Evolutionary conservation across 1,139 yeast species (phyloP).

Genomic region (Geotrichum australiense): DNA sequence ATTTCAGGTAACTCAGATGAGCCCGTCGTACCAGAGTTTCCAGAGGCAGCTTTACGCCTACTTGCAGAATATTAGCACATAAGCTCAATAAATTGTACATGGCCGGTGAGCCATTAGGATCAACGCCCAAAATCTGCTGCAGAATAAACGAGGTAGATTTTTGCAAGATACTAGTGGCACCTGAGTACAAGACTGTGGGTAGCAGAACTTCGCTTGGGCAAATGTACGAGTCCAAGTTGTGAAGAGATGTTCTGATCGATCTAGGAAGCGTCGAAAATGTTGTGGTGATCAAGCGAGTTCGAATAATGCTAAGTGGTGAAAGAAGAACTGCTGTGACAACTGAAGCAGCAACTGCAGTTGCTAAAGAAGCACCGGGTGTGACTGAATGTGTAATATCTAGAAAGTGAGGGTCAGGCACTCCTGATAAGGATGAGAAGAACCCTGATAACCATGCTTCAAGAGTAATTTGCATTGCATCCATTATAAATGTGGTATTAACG

Average conservation of each 20-base stretch:
- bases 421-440: constrained; percentile 68
- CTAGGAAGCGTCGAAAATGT: constrained; percentile 36
- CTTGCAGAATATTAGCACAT: constrained; percentile 50
- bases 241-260: constrained; percentile 35
- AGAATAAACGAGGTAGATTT: constrained; percentile 69
- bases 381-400: constrained; percentile 78
- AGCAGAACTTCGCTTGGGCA: constrained; percentile 48
- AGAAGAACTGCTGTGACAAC: constrained; percentile 68
- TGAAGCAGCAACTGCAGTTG: constrained; percentile 63
- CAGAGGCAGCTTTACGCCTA: constrained; percentile 73
- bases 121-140: constrained; percentile 59
- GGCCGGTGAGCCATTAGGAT: constrained; percentile 58
- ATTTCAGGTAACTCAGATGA: constrained; percentile 56
- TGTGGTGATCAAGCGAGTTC: constrained; percentile 70
- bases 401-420: constrained; percentile 87
- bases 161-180: constrained; percentile 55
- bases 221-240: constrained; percentile 39
- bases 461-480: constrained; percentile 67
- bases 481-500: constrained; percentile 74
- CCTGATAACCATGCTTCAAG: constrained; percentile 92
- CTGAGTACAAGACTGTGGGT: constrained; percentile 59
- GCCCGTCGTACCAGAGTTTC: constrained; percentile 83
- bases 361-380: constrained; percentile 61
- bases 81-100: constrained; percentile 50
- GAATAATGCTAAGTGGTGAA: constrained; percentile 75